phyloP scores from a whole-genome alignment of 306 rosid species.

The Prunus armeniaca region DNA sequence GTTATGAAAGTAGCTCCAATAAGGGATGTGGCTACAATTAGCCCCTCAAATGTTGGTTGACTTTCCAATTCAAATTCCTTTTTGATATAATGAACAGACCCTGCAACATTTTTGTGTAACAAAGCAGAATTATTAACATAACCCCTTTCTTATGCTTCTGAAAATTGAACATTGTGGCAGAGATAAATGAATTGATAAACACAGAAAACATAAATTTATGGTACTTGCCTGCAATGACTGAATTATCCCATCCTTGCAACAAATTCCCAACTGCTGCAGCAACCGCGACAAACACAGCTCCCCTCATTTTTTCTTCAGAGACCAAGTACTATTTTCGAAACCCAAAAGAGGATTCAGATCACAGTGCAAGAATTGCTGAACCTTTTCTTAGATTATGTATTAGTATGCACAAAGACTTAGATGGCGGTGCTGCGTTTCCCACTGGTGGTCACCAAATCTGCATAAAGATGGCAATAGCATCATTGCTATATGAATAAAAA shows the following conservation, averaged over 20 bases:
- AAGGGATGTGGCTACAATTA: conserved; percentile 22
- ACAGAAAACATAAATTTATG: not conserved
- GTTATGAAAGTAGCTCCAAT: conserved; percentile 26
- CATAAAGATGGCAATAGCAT: not conserved
- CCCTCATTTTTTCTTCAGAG: conserved; percentile 15
- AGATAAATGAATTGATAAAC: no score
- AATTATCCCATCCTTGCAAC: conserved; percentile 33
- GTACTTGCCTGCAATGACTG: conserved; percentile 28
- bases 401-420: not conserved
- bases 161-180: no score
- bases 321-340: not conserved
- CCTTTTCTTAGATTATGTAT: not conserved
- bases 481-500: not conserved
- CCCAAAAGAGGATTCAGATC: conserved; percentile 15
- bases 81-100: conserved; percentile 22
- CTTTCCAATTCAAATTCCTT: conserved; percentile 23
- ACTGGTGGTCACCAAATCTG: not conserved
- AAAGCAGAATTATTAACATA: not conserved
- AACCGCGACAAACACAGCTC: conserved; percentile 23
- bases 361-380: conserved; percentile 3
- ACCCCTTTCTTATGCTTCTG: not conserved
- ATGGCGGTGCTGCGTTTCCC: not conserved
- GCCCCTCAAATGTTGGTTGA: conserved; percentile 26
- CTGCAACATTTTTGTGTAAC: conserved; percentile 1
- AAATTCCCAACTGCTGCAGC: conserved; percentile 31